A percentile compares a stretch with the other conserved stretches of the same genome.
Evolutionary conservation across 306 rosid genomes (phyloP).

Genomic region (Fagus crenata): DNA sequence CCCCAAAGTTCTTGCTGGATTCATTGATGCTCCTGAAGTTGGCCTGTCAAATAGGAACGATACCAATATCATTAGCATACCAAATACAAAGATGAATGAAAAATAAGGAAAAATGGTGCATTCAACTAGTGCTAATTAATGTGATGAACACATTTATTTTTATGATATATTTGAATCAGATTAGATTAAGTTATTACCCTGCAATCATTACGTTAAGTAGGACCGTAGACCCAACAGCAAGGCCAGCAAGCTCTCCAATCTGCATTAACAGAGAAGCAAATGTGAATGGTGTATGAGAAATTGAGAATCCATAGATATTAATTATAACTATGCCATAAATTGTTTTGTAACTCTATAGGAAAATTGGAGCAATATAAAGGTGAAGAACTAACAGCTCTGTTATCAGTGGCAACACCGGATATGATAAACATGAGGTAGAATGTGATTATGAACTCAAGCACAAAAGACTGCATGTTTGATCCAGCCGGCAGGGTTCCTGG

Average conservation of each 20-base stretch:
- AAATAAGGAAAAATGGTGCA: too few relatives aligned
- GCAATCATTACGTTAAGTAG: constrained; percentile 56
- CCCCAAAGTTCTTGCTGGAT: constrained; percentile 61
- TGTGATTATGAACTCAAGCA: constrained; percentile 47
- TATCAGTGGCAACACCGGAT: constrained; percentile 46
- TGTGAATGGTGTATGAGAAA: too few relatives aligned
- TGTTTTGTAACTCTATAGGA: too few relatives aligned
- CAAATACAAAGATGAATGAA: too few relatives aligned
- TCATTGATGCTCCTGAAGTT: constrained; percentile 64
- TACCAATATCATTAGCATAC: too few relatives aligned
- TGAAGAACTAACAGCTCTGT: constrained; percentile 43
- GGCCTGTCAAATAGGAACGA: constrained; percentile 29
- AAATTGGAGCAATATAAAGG: too few relatives aligned
- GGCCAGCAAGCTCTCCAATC: constrained; percentile 53
- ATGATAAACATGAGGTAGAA: constrained; percentile 57
- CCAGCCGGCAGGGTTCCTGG: constrained; percentile 54
- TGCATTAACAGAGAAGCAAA: constrained; percentile 1
- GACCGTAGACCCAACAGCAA: constrained; percentile 57
- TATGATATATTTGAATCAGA: too few relatives aligned
- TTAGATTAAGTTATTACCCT: constrained; percentile 40
- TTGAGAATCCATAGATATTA: too few relatives aligned
- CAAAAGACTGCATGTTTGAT: constrained; percentile 43
- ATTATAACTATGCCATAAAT: too few relatives aligned
- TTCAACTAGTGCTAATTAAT: too few relatives aligned
- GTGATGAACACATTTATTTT: too few relatives aligned